Evolutionary conservation across 192 early-diverging fungal genomes (phyloP).

Genomic region (Coemansia sp.): DNA sequence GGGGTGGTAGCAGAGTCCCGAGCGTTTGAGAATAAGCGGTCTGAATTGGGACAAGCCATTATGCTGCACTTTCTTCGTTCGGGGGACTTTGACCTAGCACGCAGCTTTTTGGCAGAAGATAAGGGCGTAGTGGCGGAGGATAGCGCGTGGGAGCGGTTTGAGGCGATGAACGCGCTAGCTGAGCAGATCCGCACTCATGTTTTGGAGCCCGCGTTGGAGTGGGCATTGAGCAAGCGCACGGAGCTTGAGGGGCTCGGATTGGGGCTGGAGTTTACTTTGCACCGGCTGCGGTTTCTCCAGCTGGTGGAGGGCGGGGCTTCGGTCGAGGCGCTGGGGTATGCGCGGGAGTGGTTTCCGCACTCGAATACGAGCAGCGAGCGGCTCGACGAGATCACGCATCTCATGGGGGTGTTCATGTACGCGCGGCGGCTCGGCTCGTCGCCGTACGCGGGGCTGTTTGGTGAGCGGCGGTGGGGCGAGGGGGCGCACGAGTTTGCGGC

Average conservation of each 20-base stretch:
- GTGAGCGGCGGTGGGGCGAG: constrained; percentile 41
- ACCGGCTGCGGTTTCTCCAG: constrained; percentile 77
- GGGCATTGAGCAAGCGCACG: constrained; percentile 66
- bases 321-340: constrained; percentile 74
- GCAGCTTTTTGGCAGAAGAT: constrained; percentile 53
- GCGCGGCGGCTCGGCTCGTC: constrained; percentile 67
- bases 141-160: constrained; percentile 66
- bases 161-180: constrained; percentile 80
- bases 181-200: constrained; percentile 59
- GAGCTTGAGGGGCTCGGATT: constrained; percentile 58
- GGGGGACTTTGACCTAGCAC: constrained; percentile 82
- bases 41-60: constrained; percentile 64
- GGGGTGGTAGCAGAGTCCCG: constrained; percentile 64
- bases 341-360: constrained; percentile 65
- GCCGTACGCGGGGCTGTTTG: constrained; percentile 63
- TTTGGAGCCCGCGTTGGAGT: constrained; percentile 69
- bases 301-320: constrained; percentile 54
- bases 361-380: constrained; percentile 41
- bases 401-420: constrained; percentile 60
- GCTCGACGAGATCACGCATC: constrained; percentile 54
- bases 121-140: constrained; percentile 39
- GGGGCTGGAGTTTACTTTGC: constrained; percentile 86
- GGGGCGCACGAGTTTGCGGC: constrained; percentile 26
- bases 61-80: constrained; percentile 81
- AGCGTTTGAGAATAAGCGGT: constrained; percentile 73